A percentile compares a stretch with the other conserved stretches of the same genome.
Evolutionary conservation across 2,329 filamentous ascomycete genomes (phyloP).

Genomic region (Trichoderma hamatum): DNA sequence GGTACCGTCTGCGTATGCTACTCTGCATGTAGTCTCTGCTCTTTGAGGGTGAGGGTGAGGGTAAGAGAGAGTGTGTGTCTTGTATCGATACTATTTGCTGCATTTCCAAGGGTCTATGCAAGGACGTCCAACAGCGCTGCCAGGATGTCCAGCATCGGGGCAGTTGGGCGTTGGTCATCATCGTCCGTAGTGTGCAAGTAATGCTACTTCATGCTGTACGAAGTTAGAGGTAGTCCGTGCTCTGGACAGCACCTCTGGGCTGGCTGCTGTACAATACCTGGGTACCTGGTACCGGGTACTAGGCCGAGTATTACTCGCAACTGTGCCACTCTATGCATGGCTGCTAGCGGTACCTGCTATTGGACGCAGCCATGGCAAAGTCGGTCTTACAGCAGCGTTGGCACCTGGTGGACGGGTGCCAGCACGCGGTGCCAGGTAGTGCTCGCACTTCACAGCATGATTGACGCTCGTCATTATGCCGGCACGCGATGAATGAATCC

Average conservation of each 20-base stretch:
- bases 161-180: conserved; percentile 22
- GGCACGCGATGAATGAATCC: background rate
- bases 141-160: conserved; percentile 10
- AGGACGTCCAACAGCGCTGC: conserved; percentile 18
- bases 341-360: background rate
- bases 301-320: background rate
- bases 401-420: background rate
- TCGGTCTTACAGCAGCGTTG: background rate
- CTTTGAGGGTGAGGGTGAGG: background rate
- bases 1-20: background rate
- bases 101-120: conserved; percentile 18
- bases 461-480: background rate
- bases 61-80: background rate
- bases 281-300: background rate
- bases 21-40: background rate
- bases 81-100: conserved; percentile 3
- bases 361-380: background rate
- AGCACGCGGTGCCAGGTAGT: background rate
- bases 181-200: background rate
- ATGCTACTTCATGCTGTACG: background rate
- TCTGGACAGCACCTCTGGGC: background rate
- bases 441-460: background rate
- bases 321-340: background rate
- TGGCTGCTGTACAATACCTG: background rate
- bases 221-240: background rate